Evolutionary conservation across 768 basidiomycete genomes (phyloP).

Genomic region (Boletellus ananiceps): DNA sequence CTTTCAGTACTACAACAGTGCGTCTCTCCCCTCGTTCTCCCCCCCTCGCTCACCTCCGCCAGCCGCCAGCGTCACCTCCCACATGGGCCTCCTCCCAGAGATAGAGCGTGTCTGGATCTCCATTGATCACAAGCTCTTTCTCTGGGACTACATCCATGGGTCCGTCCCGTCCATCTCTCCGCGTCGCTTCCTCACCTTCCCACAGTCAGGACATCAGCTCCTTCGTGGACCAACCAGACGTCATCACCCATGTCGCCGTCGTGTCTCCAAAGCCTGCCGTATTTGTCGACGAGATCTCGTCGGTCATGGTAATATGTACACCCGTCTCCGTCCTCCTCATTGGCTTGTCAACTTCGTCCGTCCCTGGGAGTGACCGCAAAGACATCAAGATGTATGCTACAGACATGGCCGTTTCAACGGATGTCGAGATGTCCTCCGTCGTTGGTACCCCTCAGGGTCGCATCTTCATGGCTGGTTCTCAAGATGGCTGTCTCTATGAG

Average conservation of each 20-base stretch:
- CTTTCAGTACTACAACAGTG: constrained; percentile 76
- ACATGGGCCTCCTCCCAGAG: constrained; percentile 89
- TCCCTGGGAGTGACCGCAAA: constrained; percentile 46
- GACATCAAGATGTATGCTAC: constrained; percentile 89
- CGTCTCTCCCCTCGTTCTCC: constrained; percentile 19
- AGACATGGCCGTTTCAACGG: constrained; percentile 72
- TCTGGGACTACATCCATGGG: constrained; percentile 98
- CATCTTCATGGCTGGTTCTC: constrained; percentile 84
- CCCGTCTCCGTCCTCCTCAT: constrained; percentile 79
- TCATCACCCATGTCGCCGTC: constrained; percentile 84
- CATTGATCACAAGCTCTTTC: constrained; percentile 87
- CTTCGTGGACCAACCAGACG: constrained; percentile 87
- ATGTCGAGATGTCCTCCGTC: constrained; percentile 84
- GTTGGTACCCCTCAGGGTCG: constrained; percentile 75
- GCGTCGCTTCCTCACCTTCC: constrained; percentile 1
- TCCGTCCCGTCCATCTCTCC: constrained; percentile 35
- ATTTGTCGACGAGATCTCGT: constrained; percentile 90
- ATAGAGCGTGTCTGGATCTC: constrained; percentile 95
- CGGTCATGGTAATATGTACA: constrained; percentile 86
- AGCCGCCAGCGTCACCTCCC: constrained; percentile 68
- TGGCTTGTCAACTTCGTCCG: constrained; percentile 58
- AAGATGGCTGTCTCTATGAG: constrained; percentile 89
- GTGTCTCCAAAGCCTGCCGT: constrained; percentile 82
- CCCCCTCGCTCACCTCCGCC: constrained; percentile 13
- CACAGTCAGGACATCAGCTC: constrained; percentile 83